Base-by-base conservation (phyloP, 2,329 filamentous ascomycete genomes). In the Achaetomium macrosporum region DNA sequence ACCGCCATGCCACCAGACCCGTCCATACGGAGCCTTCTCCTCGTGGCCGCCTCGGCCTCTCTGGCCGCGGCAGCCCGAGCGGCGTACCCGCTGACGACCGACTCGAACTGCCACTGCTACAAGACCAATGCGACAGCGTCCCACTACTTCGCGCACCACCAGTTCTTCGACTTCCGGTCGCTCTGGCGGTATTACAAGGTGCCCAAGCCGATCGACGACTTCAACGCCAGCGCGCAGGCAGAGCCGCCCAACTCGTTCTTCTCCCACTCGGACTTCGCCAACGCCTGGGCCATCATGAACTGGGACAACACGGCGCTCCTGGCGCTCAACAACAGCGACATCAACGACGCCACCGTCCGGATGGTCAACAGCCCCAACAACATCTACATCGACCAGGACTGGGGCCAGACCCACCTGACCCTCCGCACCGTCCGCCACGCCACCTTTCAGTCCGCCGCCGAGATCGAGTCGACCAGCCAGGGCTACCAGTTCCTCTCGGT, bases 311-410 rank as follows among this genome's bases (percentile, higher is more conserved):
- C 64, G 55, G 63, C 47, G 6, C 53, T 52, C 29, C 40, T 65
- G 47, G 39, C 10, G 51, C 31, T 53, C 58, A 57, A 61, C 47
- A 48, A 59, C 52, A 55, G 15, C 29, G 54, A 57, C 41, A 9
- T 60, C 30, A 59, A 56, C 50, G 66, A 69, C 49, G 69, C 67
- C 10, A 65, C 67, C 1, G 51, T 68, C 10, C 56, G 67, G 42
- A 69, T 71, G 64, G 65, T 71, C 57, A 68, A 72, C 61, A 69
- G 66, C 20, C 62, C 65, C 35, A 72, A 71, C 61, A 73, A 73
- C 54, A 63, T 72, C 51, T 73, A 69, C 63, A 66, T 73, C 55
- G 68, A 72, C 56, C 59, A 60, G 42, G 69, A 70, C 57, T 20
- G 39, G 19, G 17, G 40, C 31, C 19, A 5, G 10, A 60, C 59